A percentile compares a stretch with the other conserved stretches of the same genome.
These are phyloP conservation scores for Russula virescens DNA, from an alignment of 768 basidiomycete species.

Conservation along the genomic window DNA sequence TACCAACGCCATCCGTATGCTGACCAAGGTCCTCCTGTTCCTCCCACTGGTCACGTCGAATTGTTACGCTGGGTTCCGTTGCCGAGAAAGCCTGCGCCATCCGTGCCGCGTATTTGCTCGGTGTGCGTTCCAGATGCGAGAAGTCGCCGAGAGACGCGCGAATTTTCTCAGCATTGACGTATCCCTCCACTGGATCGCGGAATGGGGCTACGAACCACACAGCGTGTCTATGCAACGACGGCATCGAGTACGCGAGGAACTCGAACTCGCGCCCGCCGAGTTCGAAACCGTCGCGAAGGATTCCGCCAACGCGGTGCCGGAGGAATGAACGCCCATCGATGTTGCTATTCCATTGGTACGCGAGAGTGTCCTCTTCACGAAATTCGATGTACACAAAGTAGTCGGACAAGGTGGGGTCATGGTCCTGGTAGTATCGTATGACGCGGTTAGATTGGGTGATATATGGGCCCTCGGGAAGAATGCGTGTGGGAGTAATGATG, in stretches of 20 bases:
- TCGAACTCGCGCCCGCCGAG: constrained; percentile 68
- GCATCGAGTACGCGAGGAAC: constrained; percentile 76
- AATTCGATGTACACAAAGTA: constrained; percentile 79
- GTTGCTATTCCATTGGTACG: constrained; percentile 61
- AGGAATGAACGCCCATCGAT: constrained; percentile 55
- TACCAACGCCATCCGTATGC: constrained; percentile 78
- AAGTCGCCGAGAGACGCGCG: constrained; percentile 68
- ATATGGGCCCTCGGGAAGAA: constrained; percentile 73
- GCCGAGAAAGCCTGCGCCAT: constrained; percentile 78
- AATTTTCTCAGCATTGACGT: constrained; percentile 51
- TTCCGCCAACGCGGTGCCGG: constrained; percentile 24
- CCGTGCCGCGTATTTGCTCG: constrained; percentile 78
- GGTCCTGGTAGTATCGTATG: constrained; percentile 50
- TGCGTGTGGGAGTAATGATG: constrained; percentile 67
- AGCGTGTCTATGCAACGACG: constrained; percentile 68
- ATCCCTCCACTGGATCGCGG: constrained; percentile 36
- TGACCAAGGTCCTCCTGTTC: constrained; percentile 52
- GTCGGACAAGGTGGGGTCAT: constrained; percentile 43
- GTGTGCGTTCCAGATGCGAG: constrained; percentile 35
- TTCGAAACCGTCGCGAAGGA: constrained; percentile 57
- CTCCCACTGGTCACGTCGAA: constrained; percentile 54
- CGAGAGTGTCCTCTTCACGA: constrained; percentile 69
- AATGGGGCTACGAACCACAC: constrained; percentile 79
- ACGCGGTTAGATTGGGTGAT: constrained; percentile 72
- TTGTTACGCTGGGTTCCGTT: constrained; percentile 66